Evolutionary conservation across 805 yeast species (phyloP).

Genomic region (Ogataea siamensis): DNA sequence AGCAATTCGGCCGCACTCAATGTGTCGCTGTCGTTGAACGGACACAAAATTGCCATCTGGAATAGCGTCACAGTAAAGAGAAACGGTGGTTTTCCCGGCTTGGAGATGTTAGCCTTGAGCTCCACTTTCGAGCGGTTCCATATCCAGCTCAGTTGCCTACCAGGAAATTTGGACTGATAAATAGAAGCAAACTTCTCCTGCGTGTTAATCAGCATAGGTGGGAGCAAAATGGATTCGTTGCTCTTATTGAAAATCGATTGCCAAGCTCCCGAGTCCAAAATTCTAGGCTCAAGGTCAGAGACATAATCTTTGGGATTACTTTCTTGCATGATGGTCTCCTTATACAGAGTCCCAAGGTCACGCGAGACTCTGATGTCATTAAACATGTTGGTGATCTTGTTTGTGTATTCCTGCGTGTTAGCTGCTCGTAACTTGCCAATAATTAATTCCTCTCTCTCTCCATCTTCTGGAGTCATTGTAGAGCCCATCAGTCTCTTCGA

Average conservation of each 20-base stretch:
- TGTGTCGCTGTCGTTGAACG: conserved; percentile 71
- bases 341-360: conserved; percentile 54
- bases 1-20: conserved; percentile 59
- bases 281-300: conserved; percentile 33
- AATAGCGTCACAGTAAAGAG: conserved; percentile 76
- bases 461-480: conserved; percentile 82
- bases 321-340: conserved; percentile 24
- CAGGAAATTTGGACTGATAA: conserved; percentile 74
- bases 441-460: conserved; percentile 79
- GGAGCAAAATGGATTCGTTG: conserved; percentile 54
- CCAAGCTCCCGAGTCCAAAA: conserved; percentile 35
- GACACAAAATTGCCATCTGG: conserved; percentile 82
- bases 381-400: conserved; percentile 93
- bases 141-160: conserved; percentile 90
- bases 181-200: conserved; percentile 65
- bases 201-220: conserved; percentile 62
- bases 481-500: conserved; percentile 76
- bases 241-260: conserved; percentile 30
- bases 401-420: conserved; percentile 89
- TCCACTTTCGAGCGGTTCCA: conserved; percentile 96
- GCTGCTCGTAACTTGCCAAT: conserved; percentile 85
- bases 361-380: conserved; percentile 85
- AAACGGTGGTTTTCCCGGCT: conserved; percentile 79
- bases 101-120: conserved; percentile 78
- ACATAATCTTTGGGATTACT: conserved; percentile 22